Evolutionary conservation across 495 filamentous ascomycete genomes (phyloP), one percentile per base, ranked within the genome.

Genomic region (Annulohypoxylon moriforme): DNA sequence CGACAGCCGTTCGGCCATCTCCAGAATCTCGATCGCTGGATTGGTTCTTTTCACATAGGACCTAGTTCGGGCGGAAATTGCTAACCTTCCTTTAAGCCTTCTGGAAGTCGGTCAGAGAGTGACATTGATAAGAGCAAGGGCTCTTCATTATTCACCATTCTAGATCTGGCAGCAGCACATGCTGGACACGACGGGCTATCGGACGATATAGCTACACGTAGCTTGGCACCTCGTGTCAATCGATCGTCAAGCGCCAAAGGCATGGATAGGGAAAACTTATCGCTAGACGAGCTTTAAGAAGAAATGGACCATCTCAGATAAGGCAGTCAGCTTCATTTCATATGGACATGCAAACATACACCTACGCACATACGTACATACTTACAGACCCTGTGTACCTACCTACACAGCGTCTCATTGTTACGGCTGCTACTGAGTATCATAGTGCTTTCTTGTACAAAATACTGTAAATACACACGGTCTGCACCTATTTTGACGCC

Each of bases 211-310:
- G 24, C 61, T 65, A 16, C 38, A n/a, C 7, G 27, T 49, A 68
- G 68, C 64, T 65, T 68, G 25, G 40, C 36, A 64, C 49, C 64
- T 73, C 70, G 70, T 73, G 65, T 73, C 60, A 38, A 31, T 49
- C 59, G 10, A 44, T 49, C 44, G 44, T 25, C 13, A 40, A 40
- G 36, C 14, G 36, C 13, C 34, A 53, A 65, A 52, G 59, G 31
- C 40, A 34, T 29, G 33, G 53, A 64, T 64, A 60, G 52, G 67
- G 40, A 56, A 68, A 31, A 20, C 5, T 57, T 20, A 68, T 62
- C 56, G 65, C 49, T 56, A 11, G 34, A 16, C 31, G 5, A 60
- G 24, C 36, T 27, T 3, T 8, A 18, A 53, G 36, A 29, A 1
- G 25, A 20, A 18, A 46, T 55, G 36, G 49, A 36, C 11, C 52